Evolutionary conservation across 2,329 filamentous ascomycete species (phyloP), one percentile per base, ranked within the genome.

Genomic region (Elsinoe arachidis): DNA sequence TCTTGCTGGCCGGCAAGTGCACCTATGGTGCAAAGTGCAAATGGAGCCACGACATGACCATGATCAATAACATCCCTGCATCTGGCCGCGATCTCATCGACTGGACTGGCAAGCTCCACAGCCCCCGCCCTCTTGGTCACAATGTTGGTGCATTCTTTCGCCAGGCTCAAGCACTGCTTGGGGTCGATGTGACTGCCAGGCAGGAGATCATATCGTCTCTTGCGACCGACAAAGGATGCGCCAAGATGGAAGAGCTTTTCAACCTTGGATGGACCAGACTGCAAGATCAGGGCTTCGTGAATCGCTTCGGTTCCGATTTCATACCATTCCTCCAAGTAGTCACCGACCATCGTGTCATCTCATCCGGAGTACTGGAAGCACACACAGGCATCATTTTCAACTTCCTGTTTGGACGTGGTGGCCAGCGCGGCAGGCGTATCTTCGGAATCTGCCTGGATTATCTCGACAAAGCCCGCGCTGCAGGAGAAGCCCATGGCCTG

Each of bases 151-250:
- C 41, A 53, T 67, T 67, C 56, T 61, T 63, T 17, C 33, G 60
- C 23, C 33, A 62, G 17, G 63, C 64, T 2, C 58, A 61, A 17
- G 55, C 55, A 2, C 58, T 67, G 3, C 59, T 66, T 30, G 35
- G 52, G 10, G 19, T 14, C 10, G 62, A 62, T 4, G 53, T 53
- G 11, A 60, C 54, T 1, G 56, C 54, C 4, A 60, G 62, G 58
- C 66, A 68, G 58, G 61, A 65, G 38, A 61, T 63, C 17, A 61
- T 68, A 17, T 58, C n/a, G 1, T 37, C 38, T 2, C 62, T 68
- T 5, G 59, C 66, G 2, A 58, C 59, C 21, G 61, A 64, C 7
- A 60, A 59, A 21, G 65, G 66, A 5, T 59, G 63, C 5, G 23
- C 38, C 11, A 62, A 65, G 7, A 54, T 66, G 21, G 49, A 58